phyloP scores from a whole-genome alignment of 1,139 yeast genomes.

The Geotrichum histeridarum region DNA sequence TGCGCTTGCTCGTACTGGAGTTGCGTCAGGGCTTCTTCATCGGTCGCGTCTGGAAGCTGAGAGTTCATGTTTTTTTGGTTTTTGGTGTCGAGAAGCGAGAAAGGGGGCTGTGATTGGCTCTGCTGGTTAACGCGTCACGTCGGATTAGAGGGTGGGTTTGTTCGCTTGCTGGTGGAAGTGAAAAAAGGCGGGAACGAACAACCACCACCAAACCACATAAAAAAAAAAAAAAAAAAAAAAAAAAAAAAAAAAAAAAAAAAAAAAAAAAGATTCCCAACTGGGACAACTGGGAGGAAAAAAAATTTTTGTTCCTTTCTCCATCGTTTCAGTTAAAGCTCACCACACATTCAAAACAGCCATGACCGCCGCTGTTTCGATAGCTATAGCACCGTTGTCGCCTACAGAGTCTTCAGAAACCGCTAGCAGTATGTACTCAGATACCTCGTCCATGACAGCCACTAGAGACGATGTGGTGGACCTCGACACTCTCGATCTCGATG shows the following conservation, averaged over 20 bases:
- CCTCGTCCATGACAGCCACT: conserved; percentile 16
- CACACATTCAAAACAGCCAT: neutral
- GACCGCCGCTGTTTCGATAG: conserved; percentile 2
- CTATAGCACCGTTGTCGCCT: conserved; percentile 12
- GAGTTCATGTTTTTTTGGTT: neutral
- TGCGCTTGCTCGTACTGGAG: conserved; percentile 20
- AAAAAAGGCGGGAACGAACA: neutral
- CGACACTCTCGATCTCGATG: conserved; percentile 19
- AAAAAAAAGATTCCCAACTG: neutral
- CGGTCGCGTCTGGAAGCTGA: conserved; percentile 9
- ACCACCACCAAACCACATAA: neutral
- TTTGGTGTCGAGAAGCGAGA: neutral
- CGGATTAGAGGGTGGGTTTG: neutral
- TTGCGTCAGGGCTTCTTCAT: conserved; percentile 8
- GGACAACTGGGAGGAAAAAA: conserved; percentile 1
- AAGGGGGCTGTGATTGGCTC: neutral
- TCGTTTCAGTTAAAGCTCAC: neutral
- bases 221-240: neutral
- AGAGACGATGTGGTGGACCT: conserved; percentile 13
- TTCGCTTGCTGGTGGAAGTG: neutral
- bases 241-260: no score
- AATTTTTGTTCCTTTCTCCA: neutral
- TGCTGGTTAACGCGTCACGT: neutral
- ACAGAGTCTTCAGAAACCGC: conserved; percentile 15
- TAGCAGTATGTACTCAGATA: conserved; percentile 15